A percentile compares a stretch with the other conserved stretches of the same genome.
phyloP scores from a whole-genome alignment of 1,284 basidiomycete species.

The Megacollybia platyphylla region DNA sequence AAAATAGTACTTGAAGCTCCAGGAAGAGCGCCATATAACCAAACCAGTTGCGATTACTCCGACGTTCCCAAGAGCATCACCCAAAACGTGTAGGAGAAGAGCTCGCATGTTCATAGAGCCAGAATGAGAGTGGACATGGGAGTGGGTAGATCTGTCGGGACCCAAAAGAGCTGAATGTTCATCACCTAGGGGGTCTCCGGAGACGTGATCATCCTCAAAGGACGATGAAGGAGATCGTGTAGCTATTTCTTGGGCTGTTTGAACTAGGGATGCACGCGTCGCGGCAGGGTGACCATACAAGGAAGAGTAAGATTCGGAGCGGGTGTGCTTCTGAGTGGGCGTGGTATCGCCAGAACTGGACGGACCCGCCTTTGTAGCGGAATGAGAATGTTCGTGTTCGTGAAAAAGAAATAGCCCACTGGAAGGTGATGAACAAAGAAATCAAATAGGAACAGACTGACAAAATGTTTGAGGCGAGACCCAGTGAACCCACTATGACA shows the following conservation, averaged over 20 bases:
- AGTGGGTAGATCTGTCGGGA: slow-evolving; percentile 10
- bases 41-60: slow-evolving; percentile 94
- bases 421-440: slow-evolving; percentile 20
- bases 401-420: background rate
- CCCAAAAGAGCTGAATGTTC: background rate
- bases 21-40: slow-evolving; percentile 77
- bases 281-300: slow-evolving; percentile 82
- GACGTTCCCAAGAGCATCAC: slow-evolving; percentile 95
- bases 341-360: slow-evolving; percentile 13
- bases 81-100: slow-evolving; percentile 87
- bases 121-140: slow-evolving; percentile 40
- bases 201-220: slow-evolving; percentile 6
- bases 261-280: slow-evolving; percentile 79
- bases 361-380: slow-evolving; percentile 12
- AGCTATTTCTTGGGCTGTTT: slow-evolving; percentile 77
- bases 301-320: slow-evolving; percentile 40
- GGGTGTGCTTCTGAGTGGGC: slow-evolving; percentile 16
- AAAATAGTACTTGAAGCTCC: slow-evolving; percentile 80
- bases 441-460: slow-evolving; percentile 93
- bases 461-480: slow-evolving; percentile 79
- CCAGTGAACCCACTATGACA: slow-evolving; percentile 83
- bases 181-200: slow-evolving; percentile 1
- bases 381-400: slow-evolving; percentile 60
- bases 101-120: slow-evolving; percentile 98
- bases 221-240: slow-evolving; percentile 35